phyloP scores from a whole-genome alignment of 202 grass and related monocot species.

The Sporobolus alterniflorus region DNA sequence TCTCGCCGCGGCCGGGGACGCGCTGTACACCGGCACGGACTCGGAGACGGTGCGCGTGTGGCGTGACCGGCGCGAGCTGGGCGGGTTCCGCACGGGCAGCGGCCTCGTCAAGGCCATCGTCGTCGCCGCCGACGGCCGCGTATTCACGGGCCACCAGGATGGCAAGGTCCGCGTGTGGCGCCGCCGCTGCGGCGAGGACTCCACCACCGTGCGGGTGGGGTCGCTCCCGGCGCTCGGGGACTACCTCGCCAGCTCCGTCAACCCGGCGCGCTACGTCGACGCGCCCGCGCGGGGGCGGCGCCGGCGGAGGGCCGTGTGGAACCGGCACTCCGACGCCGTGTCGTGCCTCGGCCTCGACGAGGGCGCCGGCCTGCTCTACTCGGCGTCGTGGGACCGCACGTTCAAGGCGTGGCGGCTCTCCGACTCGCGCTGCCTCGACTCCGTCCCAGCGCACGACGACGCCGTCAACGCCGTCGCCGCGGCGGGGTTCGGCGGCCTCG shows the following conservation, averaged over 20 bases:
- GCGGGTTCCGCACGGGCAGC: conserved; percentile 58
- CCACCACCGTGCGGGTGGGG: conserved; percentile 62
- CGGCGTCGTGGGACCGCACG: conserved; percentile 76
- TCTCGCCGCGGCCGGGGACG: conserved; percentile 49
- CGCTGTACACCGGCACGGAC: conserved; percentile 85
- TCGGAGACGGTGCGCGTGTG: conserved; percentile 72
- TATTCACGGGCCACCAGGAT: conserved; percentile 92
- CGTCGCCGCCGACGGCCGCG: conserved; percentile 39
- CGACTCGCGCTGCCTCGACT: conserved; percentile 79
- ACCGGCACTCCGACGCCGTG: conserved; percentile 82
- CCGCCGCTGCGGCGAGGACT: no score
- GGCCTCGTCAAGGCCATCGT: conserved; percentile 90
- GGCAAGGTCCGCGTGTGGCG: conserved; percentile 87
- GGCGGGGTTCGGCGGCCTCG: conserved; percentile 42
- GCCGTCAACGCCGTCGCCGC: conserved; percentile 73
- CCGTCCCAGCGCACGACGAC: conserved; percentile 70
- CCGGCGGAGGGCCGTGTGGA: conserved; percentile 41
- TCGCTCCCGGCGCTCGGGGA: conserved; percentile 64
- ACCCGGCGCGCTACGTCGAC: conserved; percentile 69
- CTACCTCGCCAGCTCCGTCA: conserved; percentile 65
- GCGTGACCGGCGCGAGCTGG: conserved; percentile 60
- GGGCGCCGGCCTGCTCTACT: conserved; percentile 70
- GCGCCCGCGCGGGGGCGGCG: neutral
- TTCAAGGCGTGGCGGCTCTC: conserved; percentile 82
- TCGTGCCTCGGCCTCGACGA: conserved; percentile 84